A percentile compares a stretch with the other conserved stretches of the same genome.
Conservation (phyloP, 495 filamentous ascomycete genomes). For the Collariella sp. region DNA sequence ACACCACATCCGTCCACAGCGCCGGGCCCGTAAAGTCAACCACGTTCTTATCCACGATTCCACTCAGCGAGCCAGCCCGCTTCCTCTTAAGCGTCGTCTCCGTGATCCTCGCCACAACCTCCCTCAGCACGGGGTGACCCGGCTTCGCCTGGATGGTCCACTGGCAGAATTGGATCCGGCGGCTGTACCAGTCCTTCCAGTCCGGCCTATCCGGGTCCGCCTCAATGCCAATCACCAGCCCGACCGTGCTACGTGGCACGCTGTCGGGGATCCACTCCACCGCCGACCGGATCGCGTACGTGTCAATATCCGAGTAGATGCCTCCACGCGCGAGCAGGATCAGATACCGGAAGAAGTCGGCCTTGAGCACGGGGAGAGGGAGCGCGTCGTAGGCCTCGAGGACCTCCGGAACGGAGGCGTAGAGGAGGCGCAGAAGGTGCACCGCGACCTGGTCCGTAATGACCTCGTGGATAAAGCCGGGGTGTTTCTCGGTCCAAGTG, state of each 20-base stretch:
- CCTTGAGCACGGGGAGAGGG: slow-evolving; percentile 83
- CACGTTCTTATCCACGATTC: slow-evolving; percentile 65
- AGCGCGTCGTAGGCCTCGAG: slow-evolving; percentile 84
- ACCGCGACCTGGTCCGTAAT: slow-evolving; percentile 82
- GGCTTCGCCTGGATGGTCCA: slow-evolving; percentile 98
- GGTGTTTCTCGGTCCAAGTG: slow-evolving; percentile 84
- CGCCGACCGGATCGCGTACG: slow-evolving; percentile 70
- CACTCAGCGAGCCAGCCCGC: slow-evolving; percentile 53
- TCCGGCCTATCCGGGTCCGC: slow-evolving; percentile 89
- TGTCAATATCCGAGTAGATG: slow-evolving; percentile 97
- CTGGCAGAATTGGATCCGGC: slow-evolving; percentile 95
- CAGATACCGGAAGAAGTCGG: slow-evolving; percentile 96
- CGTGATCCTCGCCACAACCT: slow-evolving; percentile 80
- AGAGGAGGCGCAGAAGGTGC: slow-evolving; percentile 75
- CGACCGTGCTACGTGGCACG: slow-evolving; percentile 67
- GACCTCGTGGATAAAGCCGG: slow-evolving; percentile 90
- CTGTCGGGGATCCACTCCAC: slow-evolving; percentile 77
- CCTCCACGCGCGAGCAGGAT: slow-evolving; percentile 90
- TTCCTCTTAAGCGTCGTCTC: slow-evolving; percentile 71
- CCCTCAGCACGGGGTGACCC: slow-evolving; percentile 82
- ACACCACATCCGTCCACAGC: slow-evolving; percentile 88
- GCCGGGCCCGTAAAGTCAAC: slow-evolving; percentile 95
- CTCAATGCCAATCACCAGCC: slow-evolving; percentile 88
- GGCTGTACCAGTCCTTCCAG: slow-evolving; percentile 93
- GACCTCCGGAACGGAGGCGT: slow-evolving; percentile 79